Conservation (phyloP, 2,329 filamentous ascomycete species). For the Phialemoniopsis sp. region DNA sequence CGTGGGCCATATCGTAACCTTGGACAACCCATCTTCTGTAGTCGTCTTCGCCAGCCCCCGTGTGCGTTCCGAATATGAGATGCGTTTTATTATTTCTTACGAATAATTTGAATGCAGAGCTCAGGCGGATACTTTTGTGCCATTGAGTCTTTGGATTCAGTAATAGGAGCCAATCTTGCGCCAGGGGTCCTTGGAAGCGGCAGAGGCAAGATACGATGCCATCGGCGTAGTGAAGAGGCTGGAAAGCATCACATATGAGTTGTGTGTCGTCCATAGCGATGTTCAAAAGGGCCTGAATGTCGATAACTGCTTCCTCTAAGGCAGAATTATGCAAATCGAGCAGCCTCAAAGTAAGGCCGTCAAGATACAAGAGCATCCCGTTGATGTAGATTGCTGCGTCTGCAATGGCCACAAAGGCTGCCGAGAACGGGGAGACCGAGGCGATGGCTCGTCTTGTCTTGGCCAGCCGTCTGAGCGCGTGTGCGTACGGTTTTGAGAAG, state of each 20-base stretch:
- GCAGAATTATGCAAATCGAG: slow-evolving; percentile 50
- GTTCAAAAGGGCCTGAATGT: slow-evolving; percentile 38
- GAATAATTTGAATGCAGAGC: slow-evolving; percentile 54
- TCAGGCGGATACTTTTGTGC: slow-evolving; percentile 36
- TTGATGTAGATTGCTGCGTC: slow-evolving; percentile 59
- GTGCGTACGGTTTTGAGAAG: slow-evolving; percentile 33
- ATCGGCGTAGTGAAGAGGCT: slow-evolving; percentile 52
- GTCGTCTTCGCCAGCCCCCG: slow-evolving; percentile 45
- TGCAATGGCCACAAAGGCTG: slow-evolving; percentile 54
- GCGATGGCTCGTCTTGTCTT: slow-evolving; percentile 58
- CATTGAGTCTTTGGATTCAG: slow-evolving; percentile 34
- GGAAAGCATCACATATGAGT: slow-evolving; percentile 24
- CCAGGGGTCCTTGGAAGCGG: slow-evolving; percentile 30
- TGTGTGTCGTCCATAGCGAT: slow-evolving; percentile 22
- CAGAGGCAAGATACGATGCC: slow-evolving; percentile 55
- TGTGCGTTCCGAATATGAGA: slow-evolving; percentile 65
- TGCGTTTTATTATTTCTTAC: slow-evolving; percentile 59
- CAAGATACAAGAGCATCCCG: slow-evolving; percentile 62
- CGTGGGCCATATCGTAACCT: slow-evolving; percentile 40
- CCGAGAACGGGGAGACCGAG: slow-evolving; percentile 57
- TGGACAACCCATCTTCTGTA: slow-evolving; percentile 60
- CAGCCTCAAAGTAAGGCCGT: slow-evolving; percentile 46
- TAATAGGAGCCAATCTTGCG: slow-evolving; percentile 48
- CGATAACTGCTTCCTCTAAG: slow-evolving; percentile 49
- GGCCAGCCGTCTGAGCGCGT: slow-evolving; percentile 54